Base-by-base conservation (phyloP, 2,329 filamentous ascomycete species). In the Bipolaris bicolor region DNA sequence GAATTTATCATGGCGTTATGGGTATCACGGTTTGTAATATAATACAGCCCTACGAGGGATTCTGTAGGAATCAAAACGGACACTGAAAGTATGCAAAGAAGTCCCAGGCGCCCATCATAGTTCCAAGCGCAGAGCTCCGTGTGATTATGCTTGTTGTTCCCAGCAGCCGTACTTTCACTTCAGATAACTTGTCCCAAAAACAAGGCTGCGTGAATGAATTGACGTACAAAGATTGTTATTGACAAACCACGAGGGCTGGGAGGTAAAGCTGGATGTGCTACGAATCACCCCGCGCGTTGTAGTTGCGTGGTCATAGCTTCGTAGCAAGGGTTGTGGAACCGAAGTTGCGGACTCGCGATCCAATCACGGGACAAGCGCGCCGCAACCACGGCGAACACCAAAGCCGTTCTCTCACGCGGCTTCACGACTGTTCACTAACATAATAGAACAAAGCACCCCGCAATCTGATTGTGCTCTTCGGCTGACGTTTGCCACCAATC, bases 281-380 rank as follows among this genome's bases (percentile, higher is more conserved):
- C n/a, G 39, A 13, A 46, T 24, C 31, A 45, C 41, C 31, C 50
- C 33, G 33, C 41, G 22, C 16, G 3, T 20, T 39, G 31, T 49
- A 44, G 37, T 36, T 41, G 37, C 9, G 7, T 43, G 52, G 52
- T 31, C 45, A 49, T 43, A 55, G 52, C 52, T 55, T 55, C 41
- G 44, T 44, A 45, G 33, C 58, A 52, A 50, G 57, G 55, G 58
- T 63, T 29, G 33, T 40, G 34, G 50, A 34, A 39, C 57, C 56
- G 49, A 57, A 55, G 50, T 50, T 55, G 57, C 55, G 55, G 50
- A 59, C 56, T 53, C 46, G 62, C 53, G 62, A 65, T 55, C 62
- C 60, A 65, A 64, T 64, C 51, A 59, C 47, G 37, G 58, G 37
- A 31, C 56, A 56, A 47, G 47, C 55, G 62, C 62, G 57, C 57